Evolutionary conservation across 2,329 filamentous ascomycete species (phyloP), one percentile per base, ranked within the genome.

Genomic region (Scopulariopsis brevicaulis): DNA sequence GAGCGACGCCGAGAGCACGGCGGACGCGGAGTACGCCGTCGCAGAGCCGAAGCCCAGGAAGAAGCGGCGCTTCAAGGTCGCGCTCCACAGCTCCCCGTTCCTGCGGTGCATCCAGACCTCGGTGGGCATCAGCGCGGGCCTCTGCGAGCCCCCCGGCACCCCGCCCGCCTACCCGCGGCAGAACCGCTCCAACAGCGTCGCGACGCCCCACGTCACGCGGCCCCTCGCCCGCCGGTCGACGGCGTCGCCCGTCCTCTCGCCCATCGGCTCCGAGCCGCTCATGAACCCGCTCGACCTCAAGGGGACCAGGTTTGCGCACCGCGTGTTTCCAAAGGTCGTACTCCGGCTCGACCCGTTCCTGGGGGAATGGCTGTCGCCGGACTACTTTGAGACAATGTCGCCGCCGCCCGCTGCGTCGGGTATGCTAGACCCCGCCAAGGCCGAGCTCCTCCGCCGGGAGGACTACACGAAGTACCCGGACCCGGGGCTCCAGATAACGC

Each of bases 71-170:
- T 90, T 89, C 73, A 89, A 87, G 67, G 79, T 97, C 59, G 81
- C 96, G 64, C 83, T 99, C 59, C 93, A 99, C 72, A 89, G 84
- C 62, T 97, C 93, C n/a, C 94, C 94, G 0, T 99, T 93, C 67
- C 75, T 96, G 57, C 84, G 94, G 71, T 99, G 94, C 57, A 77
- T 85, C 22, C 80, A 85, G 65, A 78, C 84, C 1, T 79, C 81
- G 6, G 82, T 84, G 58, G 80, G 81, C 40, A 81, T 84, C 59
- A 82, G 80, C n/a, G 81, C 84, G 2, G 82, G 82, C 14, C 63
- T 85, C 54, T 86, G 87, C 8, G 84, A 90, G 64, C 84, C 80
- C 35, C 67, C 73, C 5, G 64, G 68, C 58, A 72, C 66, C 65
- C 55, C 60, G 10, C 55, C 66, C 65, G 65, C 53, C 53, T 60